Conservation (phyloP, 495 filamentous ascomycete genomes). For the Penicillium paxilli region DNA sequence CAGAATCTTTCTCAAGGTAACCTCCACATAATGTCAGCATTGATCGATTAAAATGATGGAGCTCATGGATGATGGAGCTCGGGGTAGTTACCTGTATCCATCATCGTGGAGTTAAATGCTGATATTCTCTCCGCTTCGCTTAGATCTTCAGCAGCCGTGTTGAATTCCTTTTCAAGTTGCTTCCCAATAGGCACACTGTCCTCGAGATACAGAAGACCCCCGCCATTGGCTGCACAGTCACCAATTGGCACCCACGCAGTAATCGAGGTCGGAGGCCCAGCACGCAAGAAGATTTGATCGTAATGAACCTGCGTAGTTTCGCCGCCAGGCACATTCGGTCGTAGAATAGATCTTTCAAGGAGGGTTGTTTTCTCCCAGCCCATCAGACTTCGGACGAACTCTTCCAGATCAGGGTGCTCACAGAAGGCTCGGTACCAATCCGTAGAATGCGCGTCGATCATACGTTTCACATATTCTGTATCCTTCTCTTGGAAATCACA, state of each 20-base stretch:
- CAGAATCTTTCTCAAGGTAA: not conserved
- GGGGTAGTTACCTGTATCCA: too few species aligned
- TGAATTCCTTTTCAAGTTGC: not conserved
- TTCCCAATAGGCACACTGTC: not conserved
- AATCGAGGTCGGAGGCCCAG: not conserved
- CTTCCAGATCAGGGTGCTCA: too few species aligned
- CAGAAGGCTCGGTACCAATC: not conserved
- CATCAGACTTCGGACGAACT: not conserved
- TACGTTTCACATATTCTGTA: not conserved
- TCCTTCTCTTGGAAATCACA: too few species aligned
- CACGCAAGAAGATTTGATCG: not conserved
- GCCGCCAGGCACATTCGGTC: not conserved
- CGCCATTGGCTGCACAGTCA: not conserved
- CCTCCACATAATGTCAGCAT: too few species aligned
- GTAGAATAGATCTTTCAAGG: not conserved
- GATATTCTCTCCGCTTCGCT: not conserved
- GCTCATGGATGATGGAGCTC: too few species aligned
- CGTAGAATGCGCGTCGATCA: not conserved
- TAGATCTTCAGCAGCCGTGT: not conserved
- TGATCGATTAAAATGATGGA: too few species aligned
- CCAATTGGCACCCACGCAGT: not conserved
- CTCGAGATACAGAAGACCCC: not conserved
- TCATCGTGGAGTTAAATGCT: not conserved
- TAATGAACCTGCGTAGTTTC: not conserved
- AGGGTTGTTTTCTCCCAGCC: not conserved